phyloP scores from a whole-genome alignment of 2,329 filamentous ascomycete species.

The Endothia cerciana region DNA sequence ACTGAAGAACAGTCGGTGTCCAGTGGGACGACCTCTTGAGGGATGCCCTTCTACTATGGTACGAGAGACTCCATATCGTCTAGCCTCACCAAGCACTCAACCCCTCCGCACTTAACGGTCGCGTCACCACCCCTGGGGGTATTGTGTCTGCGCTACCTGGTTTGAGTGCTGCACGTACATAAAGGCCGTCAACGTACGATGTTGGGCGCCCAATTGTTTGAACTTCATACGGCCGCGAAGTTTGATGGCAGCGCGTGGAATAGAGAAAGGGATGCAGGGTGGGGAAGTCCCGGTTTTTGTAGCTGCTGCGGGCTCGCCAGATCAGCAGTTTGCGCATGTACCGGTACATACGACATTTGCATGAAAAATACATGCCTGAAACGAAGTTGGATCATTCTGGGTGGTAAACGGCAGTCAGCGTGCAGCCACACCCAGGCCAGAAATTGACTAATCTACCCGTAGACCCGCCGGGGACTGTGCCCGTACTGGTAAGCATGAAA shows the following conservation, averaged over 20 bases:
- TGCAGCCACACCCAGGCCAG: slow-evolving; percentile 1
- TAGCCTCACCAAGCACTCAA: background rate
- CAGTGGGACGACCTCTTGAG: background rate
- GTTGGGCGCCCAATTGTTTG: background rate
- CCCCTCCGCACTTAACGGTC: background rate
- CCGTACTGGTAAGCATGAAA: background rate
- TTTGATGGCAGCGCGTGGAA: slow-evolving; percentile 3
- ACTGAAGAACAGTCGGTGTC: background rate
- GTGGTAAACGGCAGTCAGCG: background rate
- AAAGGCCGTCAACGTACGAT: background rate
- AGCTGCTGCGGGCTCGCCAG: slow-evolving; percentile 11
- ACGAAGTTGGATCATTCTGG: slow-evolving; percentile 1
- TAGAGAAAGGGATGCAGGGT: slow-evolving; percentile 1
- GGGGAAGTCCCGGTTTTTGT: slow-evolving; percentile 16
- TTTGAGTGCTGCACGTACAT: background rate
- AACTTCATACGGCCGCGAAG: background rate
- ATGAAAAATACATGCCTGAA: slow-evolving; percentile 18
- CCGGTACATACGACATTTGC: slow-evolving; percentile 19
- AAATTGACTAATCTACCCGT: background rate
- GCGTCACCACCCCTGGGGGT: background rate
- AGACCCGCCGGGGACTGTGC: background rate
- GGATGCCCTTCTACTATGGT: background rate
- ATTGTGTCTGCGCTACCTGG: background rate
- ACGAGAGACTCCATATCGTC: background rate
- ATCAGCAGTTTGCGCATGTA: slow-evolving; percentile 18